phyloP scores from a whole-genome alignment of 2,329 filamentous ascomycete species.

The Trichoderma pleuroti region DNA sequence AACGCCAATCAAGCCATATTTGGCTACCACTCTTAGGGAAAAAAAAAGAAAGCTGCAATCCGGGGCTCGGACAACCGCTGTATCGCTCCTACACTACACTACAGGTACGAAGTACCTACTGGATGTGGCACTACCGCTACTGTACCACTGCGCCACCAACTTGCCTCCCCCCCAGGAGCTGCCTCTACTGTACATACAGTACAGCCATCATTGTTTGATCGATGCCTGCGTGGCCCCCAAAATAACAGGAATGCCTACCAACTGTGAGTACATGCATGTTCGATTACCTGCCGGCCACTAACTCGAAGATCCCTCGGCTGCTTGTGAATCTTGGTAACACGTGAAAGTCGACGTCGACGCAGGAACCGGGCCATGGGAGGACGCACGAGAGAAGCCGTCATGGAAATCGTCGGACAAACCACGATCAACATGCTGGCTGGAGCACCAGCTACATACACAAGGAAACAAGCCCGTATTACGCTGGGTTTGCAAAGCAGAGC shows the following conservation, averaged over 20 bases:
- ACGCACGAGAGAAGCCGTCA: background rate
- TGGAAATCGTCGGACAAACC: background rate
- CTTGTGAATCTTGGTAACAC: slow-evolving; percentile 19
- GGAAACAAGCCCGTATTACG: background rate
- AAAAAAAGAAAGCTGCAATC: background rate
- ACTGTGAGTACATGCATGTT: slow-evolving; percentile 12
- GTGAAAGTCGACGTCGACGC: slow-evolving; percentile 17
- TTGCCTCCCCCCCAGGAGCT: background rate
- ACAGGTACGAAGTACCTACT: background rate
- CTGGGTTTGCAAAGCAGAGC: background rate
- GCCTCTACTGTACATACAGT: background rate
- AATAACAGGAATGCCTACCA: background rate
- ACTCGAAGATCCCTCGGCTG: slow-evolving; percentile 22
- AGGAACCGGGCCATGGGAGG: background rate
- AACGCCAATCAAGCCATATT: background rate
- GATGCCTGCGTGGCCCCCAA: background rate
- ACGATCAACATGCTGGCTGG: background rate
- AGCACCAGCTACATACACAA: background rate
- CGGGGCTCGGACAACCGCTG: slow-evolving; percentile 2
- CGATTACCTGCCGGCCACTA: slow-evolving; percentile 6
- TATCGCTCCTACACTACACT: background rate
- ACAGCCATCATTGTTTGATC: background rate
- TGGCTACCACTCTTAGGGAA: background rate
- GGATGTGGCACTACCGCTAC: background rate
- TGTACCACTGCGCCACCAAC: background rate